phyloP scores from a whole-genome alignment of 441 rosid species.

The Syzygium malaccense region DNA sequence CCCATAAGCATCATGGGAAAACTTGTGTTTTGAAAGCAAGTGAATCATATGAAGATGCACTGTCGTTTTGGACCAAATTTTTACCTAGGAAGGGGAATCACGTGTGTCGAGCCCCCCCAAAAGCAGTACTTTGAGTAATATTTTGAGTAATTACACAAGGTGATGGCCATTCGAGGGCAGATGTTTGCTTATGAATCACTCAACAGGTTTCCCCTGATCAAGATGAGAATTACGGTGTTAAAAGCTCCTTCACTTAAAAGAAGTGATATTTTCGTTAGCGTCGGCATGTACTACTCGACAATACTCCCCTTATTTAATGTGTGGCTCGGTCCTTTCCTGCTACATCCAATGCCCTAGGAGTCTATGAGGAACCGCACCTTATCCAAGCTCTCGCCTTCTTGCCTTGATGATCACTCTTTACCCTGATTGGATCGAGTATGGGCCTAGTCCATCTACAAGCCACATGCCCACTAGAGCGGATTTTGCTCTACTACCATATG shows the following conservation, averaged over 20 bases:
- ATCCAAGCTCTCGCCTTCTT: background rate
- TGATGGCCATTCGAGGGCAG: too few species aligned
- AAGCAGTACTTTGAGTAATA: too few species aligned
- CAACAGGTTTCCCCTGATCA: background rate
- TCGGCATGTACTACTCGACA: too few species aligned
- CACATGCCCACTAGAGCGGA: background rate
- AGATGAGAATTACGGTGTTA: background rate
- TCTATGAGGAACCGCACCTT: background rate
- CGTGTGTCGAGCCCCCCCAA: too few species aligned
- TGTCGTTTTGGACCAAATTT: too few species aligned
- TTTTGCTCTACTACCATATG: background rate
- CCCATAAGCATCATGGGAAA: too few species aligned
- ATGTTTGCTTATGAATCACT: background rate
- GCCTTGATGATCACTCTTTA: fast-evolving
- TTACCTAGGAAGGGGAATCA: too few species aligned
- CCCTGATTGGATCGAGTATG: background rate
- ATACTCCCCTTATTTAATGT: background rate
- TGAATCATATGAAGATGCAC: too few species aligned
- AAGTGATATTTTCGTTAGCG: background rate
- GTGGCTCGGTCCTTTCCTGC: background rate
- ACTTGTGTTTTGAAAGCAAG: too few species aligned
- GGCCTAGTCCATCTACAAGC: background rate
- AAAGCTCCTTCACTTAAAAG: background rate
- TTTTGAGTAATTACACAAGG: too few species aligned
- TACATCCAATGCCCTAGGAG: background rate